These are phyloP conservation scores for Skeletonema potamos DNA, from an alignment of 108 stramenopile species.

Conservation along the genomic window DNA sequence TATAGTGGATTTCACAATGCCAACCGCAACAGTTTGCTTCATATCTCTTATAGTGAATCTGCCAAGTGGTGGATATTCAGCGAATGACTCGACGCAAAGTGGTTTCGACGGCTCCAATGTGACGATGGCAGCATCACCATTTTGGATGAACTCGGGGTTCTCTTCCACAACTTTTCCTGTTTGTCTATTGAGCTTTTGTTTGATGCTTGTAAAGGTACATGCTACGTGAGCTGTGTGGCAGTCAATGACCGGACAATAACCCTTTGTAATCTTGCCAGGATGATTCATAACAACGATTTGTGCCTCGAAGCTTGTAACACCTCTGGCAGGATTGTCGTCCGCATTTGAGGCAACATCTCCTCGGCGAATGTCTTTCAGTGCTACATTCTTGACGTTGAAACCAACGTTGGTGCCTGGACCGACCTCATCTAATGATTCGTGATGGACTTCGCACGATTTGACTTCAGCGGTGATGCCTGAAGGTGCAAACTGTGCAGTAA, in stretches of 20 bases:
- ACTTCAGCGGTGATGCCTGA: slow-evolving; percentile 72
- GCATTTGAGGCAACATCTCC: slow-evolving; percentile 86
- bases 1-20: slow-evolving; percentile 84
- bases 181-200: slow-evolving; percentile 81
- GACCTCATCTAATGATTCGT: slow-evolving; percentile 79
- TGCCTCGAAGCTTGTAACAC: slow-evolving; percentile 60
- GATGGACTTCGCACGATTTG: slow-evolving; percentile 92
- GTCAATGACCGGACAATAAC: slow-evolving; percentile 93
- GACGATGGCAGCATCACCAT: slow-evolving; percentile 76
- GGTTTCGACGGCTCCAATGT: slow-evolving; percentile 74
- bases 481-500: slow-evolving; percentile 76
- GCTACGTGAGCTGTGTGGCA: slow-evolving; percentile 96
- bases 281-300: slow-evolving; percentile 93
- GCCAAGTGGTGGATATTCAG: slow-evolving; percentile 95
- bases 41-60: slow-evolving; percentile 95
- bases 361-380: slow-evolving; percentile 85
- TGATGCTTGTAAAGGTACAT: slow-evolving; percentile 83
- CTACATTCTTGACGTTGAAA: slow-evolving; percentile 89
- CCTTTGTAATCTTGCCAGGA: slow-evolving; percentile 75
- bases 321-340: slow-evolving; percentile 74
- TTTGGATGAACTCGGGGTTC: slow-evolving; percentile 84
- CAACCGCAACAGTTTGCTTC: slow-evolving; percentile 94
- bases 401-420: slow-evolving; percentile 89
- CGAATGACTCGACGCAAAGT: slow-evolving; percentile 90
- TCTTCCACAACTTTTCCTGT: slow-evolving; percentile 80